A percentile compares a stretch with the other conserved stretches of the same genome.
These are phyloP conservation scores for Effrenium voratum DNA, from an alignment of 73 alveolate species.

Conservation along the genomic window DNA sequence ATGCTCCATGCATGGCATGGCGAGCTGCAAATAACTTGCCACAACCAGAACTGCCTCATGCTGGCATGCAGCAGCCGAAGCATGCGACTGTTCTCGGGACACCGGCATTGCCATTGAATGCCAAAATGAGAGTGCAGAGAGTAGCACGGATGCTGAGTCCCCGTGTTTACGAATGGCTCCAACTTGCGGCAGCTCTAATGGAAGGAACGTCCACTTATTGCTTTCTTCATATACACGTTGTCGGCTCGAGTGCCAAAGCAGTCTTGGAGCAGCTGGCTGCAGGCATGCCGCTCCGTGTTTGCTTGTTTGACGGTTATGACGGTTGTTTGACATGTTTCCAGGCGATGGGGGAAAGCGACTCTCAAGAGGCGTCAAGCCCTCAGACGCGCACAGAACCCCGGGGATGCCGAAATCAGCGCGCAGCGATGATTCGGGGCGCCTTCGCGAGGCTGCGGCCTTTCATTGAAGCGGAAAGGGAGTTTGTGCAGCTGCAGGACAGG, in stretches of 20 bases:
- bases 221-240: too few species aligned
- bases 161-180: too few species aligned
- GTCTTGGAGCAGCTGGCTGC: neutral
- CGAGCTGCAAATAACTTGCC: too few species aligned
- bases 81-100: too few species aligned
- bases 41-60: too few species aligned
- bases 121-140: too few species aligned
- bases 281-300: neutral
- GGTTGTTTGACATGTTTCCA: neutral
- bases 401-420: neutral
- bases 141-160: too few species aligned
- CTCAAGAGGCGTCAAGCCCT: constrained; percentile 35
- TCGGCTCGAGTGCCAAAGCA: neutral
- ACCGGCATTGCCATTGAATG: too few species aligned
- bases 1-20: too few species aligned
- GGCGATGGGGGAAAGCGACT: constrained; percentile 54
- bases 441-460: constrained; percentile 77
- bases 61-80: too few species aligned
- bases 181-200: too few species aligned
- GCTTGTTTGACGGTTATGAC: neutral
- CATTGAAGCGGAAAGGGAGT: constrained; percentile 93
- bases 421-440: neutral
- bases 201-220: too few species aligned
- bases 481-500: constrained; percentile 94
- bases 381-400: neutral